These are phyloP conservation scores for Ophiostoma perfectum DNA, from an alignment of 2,329 filamentous ascomycete genomes.

Conservation along the genomic window DNA sequence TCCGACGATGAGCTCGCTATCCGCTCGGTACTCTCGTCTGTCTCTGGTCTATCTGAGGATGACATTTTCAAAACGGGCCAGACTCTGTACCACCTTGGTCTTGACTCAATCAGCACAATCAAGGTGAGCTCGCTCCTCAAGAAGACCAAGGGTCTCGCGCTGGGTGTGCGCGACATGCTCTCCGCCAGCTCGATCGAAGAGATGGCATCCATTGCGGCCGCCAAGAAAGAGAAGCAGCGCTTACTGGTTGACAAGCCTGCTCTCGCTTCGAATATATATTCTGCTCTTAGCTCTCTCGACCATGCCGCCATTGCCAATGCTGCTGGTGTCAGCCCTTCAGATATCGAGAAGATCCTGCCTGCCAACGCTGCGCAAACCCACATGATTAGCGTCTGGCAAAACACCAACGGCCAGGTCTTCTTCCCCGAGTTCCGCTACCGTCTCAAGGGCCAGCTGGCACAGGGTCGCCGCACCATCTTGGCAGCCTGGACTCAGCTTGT, in stretches of 20 bases:
- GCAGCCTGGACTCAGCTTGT: conserved; percentile 59
- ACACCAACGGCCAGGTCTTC: conserved; percentile 61
- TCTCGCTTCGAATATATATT: neutral
- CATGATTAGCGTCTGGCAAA: conserved; percentile 73
- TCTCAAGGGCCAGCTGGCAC: conserved; percentile 31
- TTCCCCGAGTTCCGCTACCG: conserved; percentile 66
- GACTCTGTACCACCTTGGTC: conserved; percentile 75
- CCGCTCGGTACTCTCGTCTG: conserved; percentile 44
- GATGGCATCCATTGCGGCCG: conserved; percentile 45
- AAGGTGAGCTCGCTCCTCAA: conserved; percentile 69
- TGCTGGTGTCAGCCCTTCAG: conserved; percentile 37
- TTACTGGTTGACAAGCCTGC: neutral
- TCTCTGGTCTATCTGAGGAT: conserved; percentile 54
- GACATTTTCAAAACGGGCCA: conserved; percentile 53
- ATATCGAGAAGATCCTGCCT: conserved; percentile 57
- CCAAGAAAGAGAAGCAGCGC: conserved; percentile 9
- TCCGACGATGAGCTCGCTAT: conserved; percentile 37
- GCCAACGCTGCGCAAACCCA: conserved; percentile 73
- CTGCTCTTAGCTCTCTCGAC: neutral
- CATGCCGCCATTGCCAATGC: conserved; percentile 18
- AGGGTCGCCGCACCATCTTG: conserved; percentile 39
- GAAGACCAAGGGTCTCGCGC: conserved; percentile 49
- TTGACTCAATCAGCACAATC: conserved; percentile 90
- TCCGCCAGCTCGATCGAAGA: conserved; percentile 57
- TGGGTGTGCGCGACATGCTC: conserved; percentile 68